Conservation (phyloP, 306 rosid species). For the Rosa lucieae region DNA sequence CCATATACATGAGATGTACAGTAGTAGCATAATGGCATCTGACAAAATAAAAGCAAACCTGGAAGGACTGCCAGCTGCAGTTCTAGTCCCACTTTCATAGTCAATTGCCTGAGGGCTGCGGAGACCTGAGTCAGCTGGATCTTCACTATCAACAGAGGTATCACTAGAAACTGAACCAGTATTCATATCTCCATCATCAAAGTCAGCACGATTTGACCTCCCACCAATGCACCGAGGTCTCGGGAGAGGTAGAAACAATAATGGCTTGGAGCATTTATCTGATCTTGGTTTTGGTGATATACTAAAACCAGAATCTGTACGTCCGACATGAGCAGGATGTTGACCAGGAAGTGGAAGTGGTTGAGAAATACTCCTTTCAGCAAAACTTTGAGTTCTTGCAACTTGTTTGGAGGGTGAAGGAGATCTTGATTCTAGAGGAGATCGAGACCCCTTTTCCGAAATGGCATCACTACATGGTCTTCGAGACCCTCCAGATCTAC, state of each 20-base stretch:
- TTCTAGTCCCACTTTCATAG: constrained; percentile 65
- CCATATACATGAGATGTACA: constrained; percentile 24
- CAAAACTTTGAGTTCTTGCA: constrained; percentile 91
- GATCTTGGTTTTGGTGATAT: constrained; percentile 57
- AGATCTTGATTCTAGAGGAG: constrained; percentile 76
- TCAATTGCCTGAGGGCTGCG: constrained; percentile 78
- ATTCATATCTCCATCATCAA: constrained; percentile 80
- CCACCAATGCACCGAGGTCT: constrained; percentile 70
- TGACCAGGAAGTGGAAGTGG: constrained; percentile 93
- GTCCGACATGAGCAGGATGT: constrained; percentile 66
- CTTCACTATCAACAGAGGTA: constrained; percentile 73
- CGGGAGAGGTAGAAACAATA: constrained; percentile 67
- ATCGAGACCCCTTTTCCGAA: constrained; percentile 79
- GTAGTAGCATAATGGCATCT: constrained; percentile 19
- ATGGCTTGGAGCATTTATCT: constrained; percentile 64
- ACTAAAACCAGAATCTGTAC: constrained; percentile 81
- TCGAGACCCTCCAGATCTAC: constrained; percentile 65
- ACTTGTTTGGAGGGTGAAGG: constrained; percentile 92
- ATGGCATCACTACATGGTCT: constrained; percentile 68
- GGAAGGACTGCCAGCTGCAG: constrained; percentile 72
- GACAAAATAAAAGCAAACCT: constrained; percentile 50
- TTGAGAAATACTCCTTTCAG: constrained; percentile 80
- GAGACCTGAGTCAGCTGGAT: constrained; percentile 62
- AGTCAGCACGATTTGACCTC: constrained; percentile 57
- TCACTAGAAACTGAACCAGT: constrained; percentile 72